Evolutionary conservation across 139 green algal genomes (phyloP).

Genomic region (Pycnococcus provasolii): DNA sequence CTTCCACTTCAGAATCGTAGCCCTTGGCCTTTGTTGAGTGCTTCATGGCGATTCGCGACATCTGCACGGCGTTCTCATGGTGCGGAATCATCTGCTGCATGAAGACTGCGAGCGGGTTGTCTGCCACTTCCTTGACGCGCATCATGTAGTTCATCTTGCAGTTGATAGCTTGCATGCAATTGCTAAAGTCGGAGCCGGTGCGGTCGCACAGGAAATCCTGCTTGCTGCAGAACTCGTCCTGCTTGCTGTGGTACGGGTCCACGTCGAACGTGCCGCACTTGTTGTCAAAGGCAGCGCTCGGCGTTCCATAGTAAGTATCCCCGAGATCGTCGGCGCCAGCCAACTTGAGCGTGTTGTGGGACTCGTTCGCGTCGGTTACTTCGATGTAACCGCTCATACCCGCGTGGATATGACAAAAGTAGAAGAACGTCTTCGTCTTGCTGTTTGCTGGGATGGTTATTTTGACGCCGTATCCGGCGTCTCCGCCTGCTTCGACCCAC

Average conservation of each 20-base stretch:
- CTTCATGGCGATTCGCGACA: constrained; percentile 16
- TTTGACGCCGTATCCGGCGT: constrained; percentile 8
- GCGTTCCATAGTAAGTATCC: not conserved
- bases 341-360: not conserved
- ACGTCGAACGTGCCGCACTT: constrained; percentile 18
- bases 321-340: too few species aligned
- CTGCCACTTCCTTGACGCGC: not conserved
- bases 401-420: constrained; percentile 26
- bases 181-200: not conserved
- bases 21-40: not conserved
- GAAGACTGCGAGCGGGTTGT: constrained; percentile 12
- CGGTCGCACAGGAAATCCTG: constrained; percentile 16
- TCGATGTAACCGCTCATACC: constrained; percentile 12
- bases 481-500: constrained; percentile 5
- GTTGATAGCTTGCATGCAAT: constrained; percentile 22
- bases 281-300: constrained; percentile 6
- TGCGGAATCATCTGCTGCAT: constrained; percentile 26
- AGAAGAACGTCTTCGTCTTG: constrained; percentile 3
- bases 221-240: constrained; percentile 3
- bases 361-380: constrained; percentile 12
- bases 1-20: constrained; percentile 6
- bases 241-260: not conserved
- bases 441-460: constrained; percentile 11
- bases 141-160: constrained; percentile 27
- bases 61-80: constrained; percentile 16